Percentiles rank a stretch among this genome's conserved stretches.
phyloP scores from a whole-genome alignment of 1,284 basidiomycete species.

The Somion occarium region DNA sequence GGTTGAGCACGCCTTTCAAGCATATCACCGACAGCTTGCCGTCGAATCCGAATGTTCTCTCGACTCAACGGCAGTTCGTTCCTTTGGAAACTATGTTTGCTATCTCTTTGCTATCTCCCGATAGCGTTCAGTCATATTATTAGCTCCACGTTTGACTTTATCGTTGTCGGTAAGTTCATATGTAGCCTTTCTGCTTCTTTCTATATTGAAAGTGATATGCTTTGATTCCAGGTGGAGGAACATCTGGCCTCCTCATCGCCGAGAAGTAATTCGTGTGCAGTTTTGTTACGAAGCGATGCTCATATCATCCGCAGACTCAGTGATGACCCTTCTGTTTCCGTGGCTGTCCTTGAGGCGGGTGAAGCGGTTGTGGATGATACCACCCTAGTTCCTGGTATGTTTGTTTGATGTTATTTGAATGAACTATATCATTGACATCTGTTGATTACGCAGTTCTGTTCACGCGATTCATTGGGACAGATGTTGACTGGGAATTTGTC shows the following conservation, averaged over 20 bases:
- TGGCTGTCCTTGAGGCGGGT: constrained; percentile 39
- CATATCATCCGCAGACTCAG: constrained; percentile 21
- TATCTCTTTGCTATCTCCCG: background rate
- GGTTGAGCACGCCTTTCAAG: no score
- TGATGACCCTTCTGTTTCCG: constrained; percentile 23
- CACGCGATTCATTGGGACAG: background rate
- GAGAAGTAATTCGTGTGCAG: background rate
- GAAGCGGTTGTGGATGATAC: constrained; percentile 27
- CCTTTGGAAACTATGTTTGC: no score
- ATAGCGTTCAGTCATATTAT: background rate
- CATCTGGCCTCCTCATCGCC: background rate
- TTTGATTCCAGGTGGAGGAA: background rate
- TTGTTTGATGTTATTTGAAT: no score
- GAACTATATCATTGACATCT: no score
- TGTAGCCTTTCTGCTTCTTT: no score
- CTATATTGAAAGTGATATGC: no score
- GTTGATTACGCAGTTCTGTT: background rate
- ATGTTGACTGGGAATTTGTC: constrained; percentile 17
- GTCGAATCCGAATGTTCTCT: background rate
- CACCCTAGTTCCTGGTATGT: constrained; percentile 1
- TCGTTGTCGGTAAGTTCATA: constrained; percentile 1
- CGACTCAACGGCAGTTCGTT: no score
- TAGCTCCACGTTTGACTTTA: constrained; percentile 7
- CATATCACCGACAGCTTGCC: background rate
- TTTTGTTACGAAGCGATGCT: constrained; percentile 8